Percentiles rank a stretch among this genome's conserved stretches.
Evolutionary conservation across 1,284 basidiomycete genomes (phyloP).

Genomic region (Cronartium quercuum): DNA sequence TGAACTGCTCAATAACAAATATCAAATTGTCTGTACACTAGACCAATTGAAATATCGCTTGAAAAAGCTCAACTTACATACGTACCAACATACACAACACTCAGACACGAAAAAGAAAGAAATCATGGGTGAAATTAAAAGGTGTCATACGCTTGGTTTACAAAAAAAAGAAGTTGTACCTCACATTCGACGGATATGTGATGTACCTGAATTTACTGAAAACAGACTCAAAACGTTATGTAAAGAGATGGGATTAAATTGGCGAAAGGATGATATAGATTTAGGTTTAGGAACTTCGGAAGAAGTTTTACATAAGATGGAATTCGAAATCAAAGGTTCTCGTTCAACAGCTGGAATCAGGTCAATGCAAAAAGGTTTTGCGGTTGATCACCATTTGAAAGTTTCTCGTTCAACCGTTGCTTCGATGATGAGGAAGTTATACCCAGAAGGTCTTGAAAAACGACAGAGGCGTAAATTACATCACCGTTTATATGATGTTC

Average conservation of each 20-base stretch:
- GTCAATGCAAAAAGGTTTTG: not conserved
- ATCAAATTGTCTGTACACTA: not conserved
- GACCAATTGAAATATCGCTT: not conserved
- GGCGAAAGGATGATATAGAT: not conserved
- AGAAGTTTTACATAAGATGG: not conserved
- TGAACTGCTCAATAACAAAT: not conserved
- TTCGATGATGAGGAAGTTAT: not conserved
- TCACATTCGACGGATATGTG: not conserved
- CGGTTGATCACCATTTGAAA: not conserved
- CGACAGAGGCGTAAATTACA: not conserved
- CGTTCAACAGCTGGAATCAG: not conserved
- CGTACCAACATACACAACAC: not conserved
- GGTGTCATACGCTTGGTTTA: not conserved
- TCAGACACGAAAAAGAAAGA: not conserved
- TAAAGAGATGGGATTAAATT: not conserved
- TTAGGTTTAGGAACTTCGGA: not conserved
- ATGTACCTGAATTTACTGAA: not conserved
- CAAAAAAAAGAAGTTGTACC: not conserved
- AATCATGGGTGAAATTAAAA: not conserved
- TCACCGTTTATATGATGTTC: not conserved
- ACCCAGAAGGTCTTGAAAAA: not conserved
- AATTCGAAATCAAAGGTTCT: not conserved
- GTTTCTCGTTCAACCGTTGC: not conserved
- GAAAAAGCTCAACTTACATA: not conserved
- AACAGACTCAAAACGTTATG: not conserved